A percentile compares a stretch with the other conserved stretches of the same genome.
phyloP scores from a whole-genome alignment of 148 eudicot species.

The Suaeda aralocaspica region DNA sequence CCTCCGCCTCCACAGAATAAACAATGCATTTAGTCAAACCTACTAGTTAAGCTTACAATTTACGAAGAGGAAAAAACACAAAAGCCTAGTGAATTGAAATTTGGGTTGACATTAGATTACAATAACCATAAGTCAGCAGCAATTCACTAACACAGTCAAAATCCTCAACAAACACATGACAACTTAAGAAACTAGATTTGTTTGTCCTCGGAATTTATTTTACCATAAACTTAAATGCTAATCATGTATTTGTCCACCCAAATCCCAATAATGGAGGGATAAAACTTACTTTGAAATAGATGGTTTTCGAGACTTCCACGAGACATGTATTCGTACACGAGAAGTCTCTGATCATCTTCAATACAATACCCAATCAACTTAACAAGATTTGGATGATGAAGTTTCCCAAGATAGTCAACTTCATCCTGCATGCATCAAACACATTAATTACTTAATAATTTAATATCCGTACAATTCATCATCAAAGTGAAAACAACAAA shows the following conservation, averaged over 20 bases:
- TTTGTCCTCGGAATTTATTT: too few species aligned
- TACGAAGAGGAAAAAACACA: not conserved
- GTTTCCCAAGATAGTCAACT: slow-evolving; percentile 91
- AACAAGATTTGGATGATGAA: slow-evolving; percentile 94
- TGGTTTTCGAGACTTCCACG: slow-evolving; percentile 99
- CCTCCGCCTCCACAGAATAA: slow-evolving; percentile 49
- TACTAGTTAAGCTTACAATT: not conserved
- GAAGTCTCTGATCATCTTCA: slow-evolving; percentile 92
- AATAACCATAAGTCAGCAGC: slow-evolving; percentile 5
- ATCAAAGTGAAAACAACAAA: slow-evolving; percentile 1
- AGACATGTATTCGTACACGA: slow-evolving; percentile 93
- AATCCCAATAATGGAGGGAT: not conserved
- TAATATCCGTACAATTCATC: not conserved
- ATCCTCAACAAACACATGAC: slow-evolving; percentile 5
- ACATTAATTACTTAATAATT: slow-evolving; percentile 4
- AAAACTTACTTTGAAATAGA: slow-evolving; percentile 85
- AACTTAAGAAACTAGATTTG: not conserved
- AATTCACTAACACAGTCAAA: slow-evolving; percentile 11
- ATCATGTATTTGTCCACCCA: slow-evolving; percentile 4
- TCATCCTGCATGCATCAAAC: slow-evolving; percentile 65
- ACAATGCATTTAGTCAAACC: slow-evolving; percentile 18
- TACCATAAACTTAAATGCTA: too few species aligned
- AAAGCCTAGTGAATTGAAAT: not conserved
- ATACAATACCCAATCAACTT: slow-evolving; percentile 92
- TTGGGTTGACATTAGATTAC: not conserved